phyloP scores from a whole-genome alignment of 768 basidiomycete species.

The Pulveroboletus sp. region DNA sequence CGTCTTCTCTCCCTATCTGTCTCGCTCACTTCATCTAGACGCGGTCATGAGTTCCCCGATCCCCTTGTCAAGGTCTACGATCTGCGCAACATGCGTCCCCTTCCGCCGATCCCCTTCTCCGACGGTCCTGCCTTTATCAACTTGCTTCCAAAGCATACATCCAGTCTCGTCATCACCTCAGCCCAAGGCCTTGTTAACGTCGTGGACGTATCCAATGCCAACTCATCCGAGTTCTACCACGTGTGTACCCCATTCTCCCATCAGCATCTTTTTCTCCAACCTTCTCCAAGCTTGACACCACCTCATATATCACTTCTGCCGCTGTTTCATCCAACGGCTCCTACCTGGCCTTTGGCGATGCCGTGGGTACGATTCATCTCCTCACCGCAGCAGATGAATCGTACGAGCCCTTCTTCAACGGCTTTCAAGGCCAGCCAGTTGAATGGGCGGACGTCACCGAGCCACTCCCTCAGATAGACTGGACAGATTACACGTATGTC shows the following conservation, averaged over 20 bases:
- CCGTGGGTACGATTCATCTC: conserved; percentile 78
- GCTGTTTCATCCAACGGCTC: conserved; percentile 82
- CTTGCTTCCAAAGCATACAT: conserved; percentile 68
- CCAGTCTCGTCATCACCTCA: conserved; percentile 71
- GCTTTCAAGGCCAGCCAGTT: conserved; percentile 79
- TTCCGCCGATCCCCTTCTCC: conserved; percentile 84
- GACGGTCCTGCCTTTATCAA: conserved; percentile 84
- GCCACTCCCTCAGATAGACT: conserved; percentile 65
- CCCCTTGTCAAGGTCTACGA: conserved; percentile 93
- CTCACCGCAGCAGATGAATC: conserved; percentile 67
- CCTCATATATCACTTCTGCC: conserved; percentile 72
- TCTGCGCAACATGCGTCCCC: conserved; percentile 71
- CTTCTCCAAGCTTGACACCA: conserved; percentile 52
- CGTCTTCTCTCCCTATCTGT: background rate
- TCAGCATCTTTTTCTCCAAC: background rate
- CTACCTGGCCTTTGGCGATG: conserved; percentile 92
- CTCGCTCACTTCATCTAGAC: conserved; percentile 43
- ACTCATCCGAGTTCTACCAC: conserved; percentile 74
- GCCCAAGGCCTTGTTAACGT: conserved; percentile 80
- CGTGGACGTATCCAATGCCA: conserved; percentile 72
- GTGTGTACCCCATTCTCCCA: conserved; percentile 33
- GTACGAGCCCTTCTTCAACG: conserved; percentile 69
- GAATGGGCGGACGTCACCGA: conserved; percentile 81
- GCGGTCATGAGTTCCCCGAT: conserved; percentile 83
- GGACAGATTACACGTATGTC: conserved; percentile 76